A percentile compares a stretch with the other conserved stretches of the same genome.
These are phyloP conservation scores for Nelumbo lutea DNA, from an alignment of 164 flowering plant genomes.

Conservation along the genomic window DNA sequence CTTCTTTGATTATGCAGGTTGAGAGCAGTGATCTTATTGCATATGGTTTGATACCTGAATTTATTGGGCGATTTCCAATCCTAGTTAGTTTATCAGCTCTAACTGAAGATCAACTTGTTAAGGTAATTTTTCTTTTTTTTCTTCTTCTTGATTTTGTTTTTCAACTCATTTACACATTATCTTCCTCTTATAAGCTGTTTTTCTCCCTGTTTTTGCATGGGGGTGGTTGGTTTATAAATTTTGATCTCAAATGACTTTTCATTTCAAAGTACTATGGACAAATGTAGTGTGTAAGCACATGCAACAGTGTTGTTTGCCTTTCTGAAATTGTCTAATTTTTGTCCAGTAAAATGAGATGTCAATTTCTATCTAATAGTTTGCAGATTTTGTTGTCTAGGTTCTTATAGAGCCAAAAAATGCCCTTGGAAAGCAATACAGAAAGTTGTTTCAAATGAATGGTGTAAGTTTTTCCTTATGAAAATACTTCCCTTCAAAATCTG, in stretches of 20 bases:
- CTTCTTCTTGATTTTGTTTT: not conserved
- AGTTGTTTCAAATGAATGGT: constrained; percentile 84
- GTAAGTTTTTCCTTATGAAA: constrained; percentile 35
- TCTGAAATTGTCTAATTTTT: no score
- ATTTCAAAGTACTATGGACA: no score
- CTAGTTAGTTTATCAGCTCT: constrained; percentile 78
- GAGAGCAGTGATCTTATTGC: constrained; percentile 85
- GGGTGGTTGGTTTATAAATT: not conserved
- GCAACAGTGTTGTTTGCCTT: no score
- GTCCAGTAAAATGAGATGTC: no score
- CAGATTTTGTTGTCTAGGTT: constrained; percentile 40
- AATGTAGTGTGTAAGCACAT: no score
- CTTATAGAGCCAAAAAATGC: constrained; percentile 89
- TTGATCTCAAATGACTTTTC: not conserved
- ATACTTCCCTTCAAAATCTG: not conserved
- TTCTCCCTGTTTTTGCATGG: not conserved
- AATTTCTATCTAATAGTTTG: not conserved
- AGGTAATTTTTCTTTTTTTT: constrained; percentile 34
- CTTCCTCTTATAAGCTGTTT: not conserved
- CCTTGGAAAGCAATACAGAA: constrained; percentile 83
- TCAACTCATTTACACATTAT: not conserved
- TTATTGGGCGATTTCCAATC: constrained; percentile 81
- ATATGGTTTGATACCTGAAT: constrained; percentile 87
- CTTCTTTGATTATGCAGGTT: constrained; percentile 40
- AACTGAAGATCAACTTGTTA: constrained; percentile 69